A percentile compares a stretch with the other conserved stretches of the same genome.
Conservation (phyloP, 2,329 filamentous ascomycete species). For the Venturia asperata region DNA sequence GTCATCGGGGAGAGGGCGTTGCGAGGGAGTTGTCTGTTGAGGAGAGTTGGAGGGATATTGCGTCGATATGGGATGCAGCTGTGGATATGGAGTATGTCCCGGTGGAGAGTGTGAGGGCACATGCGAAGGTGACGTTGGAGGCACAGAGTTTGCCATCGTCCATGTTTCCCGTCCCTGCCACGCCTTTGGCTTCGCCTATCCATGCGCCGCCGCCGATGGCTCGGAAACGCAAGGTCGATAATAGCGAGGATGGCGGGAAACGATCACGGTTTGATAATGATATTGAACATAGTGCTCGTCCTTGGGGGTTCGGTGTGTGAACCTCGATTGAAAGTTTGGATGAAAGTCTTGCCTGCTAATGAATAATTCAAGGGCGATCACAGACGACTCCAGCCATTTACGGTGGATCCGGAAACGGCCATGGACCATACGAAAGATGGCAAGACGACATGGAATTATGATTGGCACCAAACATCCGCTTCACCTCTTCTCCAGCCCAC, state of each 20-base stretch:
- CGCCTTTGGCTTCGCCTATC: neutral
- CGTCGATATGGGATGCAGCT: slow-evolving; percentile 8
- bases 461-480: neutral
- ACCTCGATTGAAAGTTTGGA: neutral
- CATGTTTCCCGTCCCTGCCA: neutral
- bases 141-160: neutral
- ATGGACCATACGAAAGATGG: neutral
- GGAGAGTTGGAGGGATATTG: slow-evolving; percentile 1
- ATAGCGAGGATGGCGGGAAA: neutral
- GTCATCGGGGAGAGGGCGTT: neutral
- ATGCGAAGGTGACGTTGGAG: neutral
- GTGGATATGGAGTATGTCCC: slow-evolving; percentile 16
- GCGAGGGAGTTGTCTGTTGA: neutral
- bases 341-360: neutral
- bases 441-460: slow-evolving; percentile 11
- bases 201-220: neutral
- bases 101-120: slow-evolving; percentile 3
- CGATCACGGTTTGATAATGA: neutral
- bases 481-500: neutral
- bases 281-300: slow-evolving; percentile 2
- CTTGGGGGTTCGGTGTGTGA: neutral
- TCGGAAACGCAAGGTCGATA: slow-evolving; percentile 3
- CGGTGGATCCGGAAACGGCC: neutral
- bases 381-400: neutral
- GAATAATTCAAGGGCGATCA: neutral